phyloP scores from a whole-genome alignment of 352 stramenopile genomes.

The Pythium dissotocum region DNA sequence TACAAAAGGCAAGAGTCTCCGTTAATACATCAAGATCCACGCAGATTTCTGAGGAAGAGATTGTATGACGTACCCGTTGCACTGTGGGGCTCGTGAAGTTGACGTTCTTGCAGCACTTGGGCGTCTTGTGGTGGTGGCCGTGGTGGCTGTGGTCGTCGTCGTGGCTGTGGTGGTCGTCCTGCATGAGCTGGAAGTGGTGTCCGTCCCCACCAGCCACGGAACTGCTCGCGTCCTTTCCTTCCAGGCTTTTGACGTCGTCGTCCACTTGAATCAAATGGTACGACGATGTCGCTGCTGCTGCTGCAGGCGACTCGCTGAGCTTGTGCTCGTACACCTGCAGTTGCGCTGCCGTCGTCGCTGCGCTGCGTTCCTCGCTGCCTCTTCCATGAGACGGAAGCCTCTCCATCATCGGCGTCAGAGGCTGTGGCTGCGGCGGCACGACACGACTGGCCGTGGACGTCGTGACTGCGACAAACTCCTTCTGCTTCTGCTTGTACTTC shows the following conservation, averaged over 20 bases:
- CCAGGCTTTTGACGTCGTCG: background rate
- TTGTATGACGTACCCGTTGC: slow-evolving; percentile 31
- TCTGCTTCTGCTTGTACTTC: slow-evolving; percentile 53
- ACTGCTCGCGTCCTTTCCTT: slow-evolving; percentile 1
- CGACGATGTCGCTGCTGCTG: background rate
- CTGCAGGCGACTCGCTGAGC: slow-evolving; percentile 11
- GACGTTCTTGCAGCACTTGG: slow-evolving; percentile 35
- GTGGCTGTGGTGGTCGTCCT: background rate
- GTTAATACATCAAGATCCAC: background rate
- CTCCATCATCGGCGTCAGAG: slow-evolving; percentile 13
- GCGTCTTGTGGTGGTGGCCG: slow-evolving; percentile 16
- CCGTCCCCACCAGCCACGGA: background rate
- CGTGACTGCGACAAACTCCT: slow-evolving; percentile 20
- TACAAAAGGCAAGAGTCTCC: background rate
- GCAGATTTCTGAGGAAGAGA: background rate
- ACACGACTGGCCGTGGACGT: background rate
- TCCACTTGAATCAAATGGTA: slow-evolving; percentile 27
- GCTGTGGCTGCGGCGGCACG: background rate
- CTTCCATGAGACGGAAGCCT: background rate
- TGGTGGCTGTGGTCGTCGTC: slow-evolving; percentile 9
- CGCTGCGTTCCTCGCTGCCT: background rate
- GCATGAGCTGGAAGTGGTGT: background rate
- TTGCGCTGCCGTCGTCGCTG: background rate
- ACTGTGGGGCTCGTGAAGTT: slow-evolving; percentile 55
- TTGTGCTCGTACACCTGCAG: slow-evolving; percentile 8